These are phyloP conservation scores for Apiospora marii DNA, from an alignment of 2,329 filamentous ascomycete species.

Conservation along the genomic window DNA sequence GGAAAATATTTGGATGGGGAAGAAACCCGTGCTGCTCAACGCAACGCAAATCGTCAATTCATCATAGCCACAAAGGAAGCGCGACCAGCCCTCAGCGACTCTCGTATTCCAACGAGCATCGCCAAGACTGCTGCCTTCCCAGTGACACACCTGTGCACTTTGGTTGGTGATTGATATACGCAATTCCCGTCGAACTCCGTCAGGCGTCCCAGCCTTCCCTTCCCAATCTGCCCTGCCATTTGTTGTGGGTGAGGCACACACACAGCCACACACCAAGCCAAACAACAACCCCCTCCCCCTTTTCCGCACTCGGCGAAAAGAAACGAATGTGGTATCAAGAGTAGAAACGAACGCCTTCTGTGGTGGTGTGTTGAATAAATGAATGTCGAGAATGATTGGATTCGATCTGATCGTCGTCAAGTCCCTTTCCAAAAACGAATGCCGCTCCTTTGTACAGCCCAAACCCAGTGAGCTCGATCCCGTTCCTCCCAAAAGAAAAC, in stretches of 20 bases:
- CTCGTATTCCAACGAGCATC: constrained; percentile 1
- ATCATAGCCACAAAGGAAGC: background rate
- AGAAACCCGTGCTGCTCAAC: constrained; percentile 16
- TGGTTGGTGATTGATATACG: background rate
- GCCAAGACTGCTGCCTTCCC: background rate
- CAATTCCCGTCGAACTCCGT: background rate
- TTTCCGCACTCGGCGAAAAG: background rate
- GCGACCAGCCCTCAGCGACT: background rate
- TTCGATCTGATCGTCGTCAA: background rate
- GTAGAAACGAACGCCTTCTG: background rate
- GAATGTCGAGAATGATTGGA: background rate
- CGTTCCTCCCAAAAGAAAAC: background rate
- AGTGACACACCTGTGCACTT: background rate
- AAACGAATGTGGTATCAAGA: constrained; percentile 18
- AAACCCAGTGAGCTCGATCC: background rate
- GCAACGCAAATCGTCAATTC: constrained; percentile 25
- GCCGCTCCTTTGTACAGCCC: constrained; percentile 8
- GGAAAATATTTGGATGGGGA: background rate
- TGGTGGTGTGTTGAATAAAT: background rate
- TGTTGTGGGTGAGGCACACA: background rate
- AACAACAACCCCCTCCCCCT: background rate
- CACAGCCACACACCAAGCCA: background rate
- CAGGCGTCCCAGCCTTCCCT: background rate
- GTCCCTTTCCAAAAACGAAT: background rate
- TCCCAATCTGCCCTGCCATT: background rate